A percentile compares a stretch with the other conserved stretches of the same genome.
Evolutionary conservation across 805 yeast species (phyloP).

Genomic region (Clavispora carvajalis): DNA sequence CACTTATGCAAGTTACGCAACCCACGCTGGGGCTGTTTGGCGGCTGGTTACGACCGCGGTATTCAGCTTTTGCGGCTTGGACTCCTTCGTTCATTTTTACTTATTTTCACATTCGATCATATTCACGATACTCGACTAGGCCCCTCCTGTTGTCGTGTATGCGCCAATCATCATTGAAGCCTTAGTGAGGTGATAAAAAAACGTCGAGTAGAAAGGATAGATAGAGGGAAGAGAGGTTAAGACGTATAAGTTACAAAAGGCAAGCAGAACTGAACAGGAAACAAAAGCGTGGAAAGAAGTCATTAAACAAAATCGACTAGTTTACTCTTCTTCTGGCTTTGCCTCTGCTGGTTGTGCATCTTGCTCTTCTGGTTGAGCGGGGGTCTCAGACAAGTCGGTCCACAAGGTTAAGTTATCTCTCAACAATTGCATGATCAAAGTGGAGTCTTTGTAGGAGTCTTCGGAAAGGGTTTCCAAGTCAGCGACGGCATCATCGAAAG

Average conservation of each 20-base stretch:
- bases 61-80: not conserved
- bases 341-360: slow-evolving; percentile 19
- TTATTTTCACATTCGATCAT: slow-evolving; percentile 4
- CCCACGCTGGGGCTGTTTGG: no score
- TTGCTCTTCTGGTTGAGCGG: slow-evolving; percentile 37
- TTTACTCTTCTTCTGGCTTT: slow-evolving; percentile 25
- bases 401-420: slow-evolving; percentile 98
- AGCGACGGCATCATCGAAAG: slow-evolving; percentile 98
- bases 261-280: slow-evolving; percentile 15
- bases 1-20: no score
- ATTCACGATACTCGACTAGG: not conserved
- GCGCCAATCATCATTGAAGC: not conserved
- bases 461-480: slow-evolving; percentile 96
- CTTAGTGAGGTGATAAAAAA: not conserved
- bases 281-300: slow-evolving; percentile 6
- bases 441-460: slow-evolving; percentile 97
- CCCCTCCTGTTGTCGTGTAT: not conserved
- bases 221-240: slow-evolving; percentile 2
- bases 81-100: slow-evolving; percentile 3
- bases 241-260: slow-evolving; percentile 13
- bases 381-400: slow-evolving; percentile 91
- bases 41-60: not conserved
- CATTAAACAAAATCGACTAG: slow-evolving; percentile 1
- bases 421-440: slow-evolving; percentile 97
- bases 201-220: slow-evolving; percentile 1